These are phyloP conservation scores for Pluteus cervinus DNA, from an alignment of 768 basidiomycete genomes.

Conservation along the genomic window DNA sequence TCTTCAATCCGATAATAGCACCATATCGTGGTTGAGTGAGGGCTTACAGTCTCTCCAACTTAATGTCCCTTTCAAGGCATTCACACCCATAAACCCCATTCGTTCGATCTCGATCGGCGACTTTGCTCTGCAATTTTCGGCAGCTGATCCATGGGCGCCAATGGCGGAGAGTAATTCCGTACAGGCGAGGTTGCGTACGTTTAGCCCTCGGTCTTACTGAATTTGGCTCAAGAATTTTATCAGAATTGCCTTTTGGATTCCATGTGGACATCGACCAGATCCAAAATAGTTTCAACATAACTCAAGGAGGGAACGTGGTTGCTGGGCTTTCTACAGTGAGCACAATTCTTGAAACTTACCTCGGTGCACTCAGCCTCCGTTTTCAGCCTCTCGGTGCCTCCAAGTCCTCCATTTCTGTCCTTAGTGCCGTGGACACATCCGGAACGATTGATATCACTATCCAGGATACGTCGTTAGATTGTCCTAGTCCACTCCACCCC, in stretches of 20 bases:
- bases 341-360: background rate
- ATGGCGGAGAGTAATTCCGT: conserved; percentile 52
- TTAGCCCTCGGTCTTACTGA: background rate
- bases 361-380: background rate
- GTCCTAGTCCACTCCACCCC: conserved; percentile 39
- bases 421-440: conserved; percentile 46
- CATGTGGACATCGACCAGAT: conserved; percentile 51
- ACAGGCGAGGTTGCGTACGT: conserved; percentile 48
- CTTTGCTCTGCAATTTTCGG: conserved; percentile 50
- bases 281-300: conserved; percentile 58
- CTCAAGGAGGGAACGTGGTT: conserved; percentile 42
- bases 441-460: conserved; percentile 65
- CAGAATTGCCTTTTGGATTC: conserved; percentile 73
- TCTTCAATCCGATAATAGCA: conserved; percentile 45
- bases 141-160: conserved; percentile 51
- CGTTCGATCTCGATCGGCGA: conserved; percentile 56
- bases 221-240: conserved; percentile 6
- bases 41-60: conserved; percentile 55
- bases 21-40: conserved; percentile 60
- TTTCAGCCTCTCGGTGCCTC: conserved; percentile 56
- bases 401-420: conserved; percentile 49
- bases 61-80: conserved; percentile 54
- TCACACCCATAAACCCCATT: conserved; percentile 53
- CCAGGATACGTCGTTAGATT: conserved; percentile 42
- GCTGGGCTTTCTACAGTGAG: conserved; percentile 56